Base-by-base conservation (phyloP, 768 basidiomycete genomes). In the Pleurotus tuoliensis region DNA sequence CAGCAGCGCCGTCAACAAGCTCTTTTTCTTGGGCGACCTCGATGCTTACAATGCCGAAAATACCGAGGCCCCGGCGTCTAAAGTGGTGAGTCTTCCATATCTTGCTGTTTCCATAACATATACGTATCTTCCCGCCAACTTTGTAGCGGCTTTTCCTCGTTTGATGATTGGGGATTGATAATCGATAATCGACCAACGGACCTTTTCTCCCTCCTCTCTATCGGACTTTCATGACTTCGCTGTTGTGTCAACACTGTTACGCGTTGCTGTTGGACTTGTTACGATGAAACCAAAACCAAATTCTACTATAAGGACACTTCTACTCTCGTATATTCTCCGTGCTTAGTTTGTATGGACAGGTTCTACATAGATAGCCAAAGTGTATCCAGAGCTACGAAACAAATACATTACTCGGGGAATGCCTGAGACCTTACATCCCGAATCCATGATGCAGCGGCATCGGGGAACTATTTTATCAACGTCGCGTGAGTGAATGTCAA, bases 11-110 rank as follows among this genome's bases (percentile, higher is more conserved):
- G 66, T 73, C 63, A 77, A 79, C 58, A 56, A 50, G 0, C 63
- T 82, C 2, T 74, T 78, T 62, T 74, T 82, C 56, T 70, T 72
- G 24, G 78, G 77, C 5, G 73, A 79, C 58, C 61, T 78, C 25
- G 67, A 57, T 47, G 70, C 71, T 11, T 78, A 73, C 64, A 78
- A 80, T 57, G 61, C 55, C 18, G 57, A 69, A 46, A 68, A 67
- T 55, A 13, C 44, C 1, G 54, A 25, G n/a, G 16, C 6, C 13
- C 15, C 43, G 11, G 25, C 25, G 46, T 39, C 40, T 43, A 43
- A 45, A 30, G 27, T 39, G 61, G 61, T 54, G 50, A 58, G 47
- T 56, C 16, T 55, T 40, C 38, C 5, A 12, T 24, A 49, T 56
- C 1, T 62, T 12, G 24, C 47, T 15, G 51, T 20, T 9, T 27